A percentile compares a stretch with the other conserved stretches of the same genome.
phyloP scores from a whole-genome alignment of 2,329 filamentous ascomycete species.

The Trichoderma atrobrunneum region DNA sequence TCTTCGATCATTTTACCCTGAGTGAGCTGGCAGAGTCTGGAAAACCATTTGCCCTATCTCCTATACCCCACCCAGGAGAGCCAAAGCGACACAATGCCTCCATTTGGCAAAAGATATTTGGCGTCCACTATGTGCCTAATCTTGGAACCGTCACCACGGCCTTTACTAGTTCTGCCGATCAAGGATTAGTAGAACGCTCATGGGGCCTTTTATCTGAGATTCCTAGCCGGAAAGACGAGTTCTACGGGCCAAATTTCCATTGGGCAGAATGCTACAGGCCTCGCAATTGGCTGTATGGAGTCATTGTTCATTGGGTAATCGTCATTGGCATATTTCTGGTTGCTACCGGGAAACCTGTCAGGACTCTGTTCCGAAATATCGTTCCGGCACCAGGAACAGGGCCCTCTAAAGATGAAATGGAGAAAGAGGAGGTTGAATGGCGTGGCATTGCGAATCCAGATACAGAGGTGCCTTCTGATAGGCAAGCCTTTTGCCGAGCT shows the following conservation, averaged over 20 bases:
- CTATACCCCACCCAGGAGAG: slow-evolving; percentile 45
- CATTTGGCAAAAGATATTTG: slow-evolving; percentile 47
- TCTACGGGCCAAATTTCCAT: slow-evolving; percentile 61
- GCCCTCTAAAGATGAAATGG: slow-evolving; percentile 49
- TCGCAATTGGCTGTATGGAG: slow-evolving; percentile 48
- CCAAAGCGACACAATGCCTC: slow-evolving; percentile 28
- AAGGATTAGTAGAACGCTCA: slow-evolving; percentile 55
- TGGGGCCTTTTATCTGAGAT: slow-evolving; percentile 58
- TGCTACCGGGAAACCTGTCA: slow-evolving; percentile 43
- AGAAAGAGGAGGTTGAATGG: slow-evolving; percentile 61
- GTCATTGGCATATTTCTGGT: slow-evolving; percentile 47
- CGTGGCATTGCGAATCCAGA: slow-evolving; percentile 64
- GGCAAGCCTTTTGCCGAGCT: slow-evolving; percentile 55
- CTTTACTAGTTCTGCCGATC: slow-evolving; percentile 48
- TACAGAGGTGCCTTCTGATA: slow-evolving; percentile 36
- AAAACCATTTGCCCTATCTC: slow-evolving; percentile 56
- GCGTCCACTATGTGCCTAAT: slow-evolving; percentile 46
- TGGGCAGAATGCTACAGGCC: slow-evolving; percentile 55
- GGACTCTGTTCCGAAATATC: slow-evolving; percentile 42
- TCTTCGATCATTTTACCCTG: slow-evolving; percentile 53
- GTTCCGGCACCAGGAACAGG: slow-evolving; percentile 57
- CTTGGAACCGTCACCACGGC: slow-evolving; percentile 58
- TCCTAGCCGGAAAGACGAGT: slow-evolving; percentile 42
- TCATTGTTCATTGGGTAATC: slow-evolving; percentile 50
- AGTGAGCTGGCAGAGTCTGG: slow-evolving; percentile 45